phyloP scores from a whole-genome alignment of 495 filamentous ascomycete genomes.

The Aspergillus funiculosus region DNA sequence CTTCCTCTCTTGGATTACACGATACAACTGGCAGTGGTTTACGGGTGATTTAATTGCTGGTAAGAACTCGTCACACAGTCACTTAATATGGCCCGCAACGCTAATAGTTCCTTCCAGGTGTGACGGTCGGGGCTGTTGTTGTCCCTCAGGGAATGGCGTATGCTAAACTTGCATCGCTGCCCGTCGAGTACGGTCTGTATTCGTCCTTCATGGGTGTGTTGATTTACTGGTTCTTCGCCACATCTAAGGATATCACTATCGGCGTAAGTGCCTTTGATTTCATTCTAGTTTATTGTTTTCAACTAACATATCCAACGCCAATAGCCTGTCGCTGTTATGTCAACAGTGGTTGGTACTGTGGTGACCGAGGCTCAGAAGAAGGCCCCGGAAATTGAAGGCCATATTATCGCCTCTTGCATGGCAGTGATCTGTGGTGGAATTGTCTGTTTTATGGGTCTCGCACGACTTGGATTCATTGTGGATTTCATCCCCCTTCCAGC shows the following conservation, averaged over 20 bases:
- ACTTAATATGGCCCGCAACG: neutral
- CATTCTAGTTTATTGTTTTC: neutral
- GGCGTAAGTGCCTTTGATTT: constrained; percentile 56
- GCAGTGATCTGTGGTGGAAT: constrained; percentile 79
- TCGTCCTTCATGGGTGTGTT: constrained; percentile 97
- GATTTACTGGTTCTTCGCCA: constrained; percentile 98
- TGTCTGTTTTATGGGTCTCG: constrained; percentile 71
- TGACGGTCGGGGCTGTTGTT: constrained; percentile 93
- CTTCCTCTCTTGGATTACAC: constrained; percentile 77
- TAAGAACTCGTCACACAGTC: constrained; percentile 40
- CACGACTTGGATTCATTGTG: constrained; percentile 84
- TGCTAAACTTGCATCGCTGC: constrained; percentile 72
- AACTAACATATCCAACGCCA: constrained; percentile 16
- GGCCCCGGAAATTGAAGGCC: constrained; percentile 52
- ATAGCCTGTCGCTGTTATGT: constrained; percentile 93
- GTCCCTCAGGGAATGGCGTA: constrained; percentile 98
- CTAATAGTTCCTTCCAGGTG: constrained; percentile 44
- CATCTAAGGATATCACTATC: constrained; percentile 98
- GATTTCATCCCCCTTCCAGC: constrained; percentile 91
- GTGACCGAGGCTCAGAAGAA: constrained; percentile 52
- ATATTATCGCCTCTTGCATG: constrained; percentile 71
- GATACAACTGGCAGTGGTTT: constrained; percentile 88
- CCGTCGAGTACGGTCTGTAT: constrained; percentile 82
- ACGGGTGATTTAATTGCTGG: constrained; percentile 85
- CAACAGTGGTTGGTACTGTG: constrained; percentile 78